Evolutionary conservation across 352 stramenopile genomes (phyloP).

Genomic region (Globisporangium perplexum): DNA sequence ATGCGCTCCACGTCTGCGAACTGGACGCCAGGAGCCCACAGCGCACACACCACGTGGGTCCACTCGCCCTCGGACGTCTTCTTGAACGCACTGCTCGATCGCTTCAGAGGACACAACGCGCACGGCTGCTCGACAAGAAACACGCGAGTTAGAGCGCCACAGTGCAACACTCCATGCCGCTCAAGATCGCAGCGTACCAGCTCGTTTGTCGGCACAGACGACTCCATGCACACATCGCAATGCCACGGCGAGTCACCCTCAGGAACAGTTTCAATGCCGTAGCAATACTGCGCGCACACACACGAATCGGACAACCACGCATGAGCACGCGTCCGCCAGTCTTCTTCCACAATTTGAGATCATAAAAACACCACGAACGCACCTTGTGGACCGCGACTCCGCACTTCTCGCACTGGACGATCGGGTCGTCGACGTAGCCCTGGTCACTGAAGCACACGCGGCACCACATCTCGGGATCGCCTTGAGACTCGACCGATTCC

Average conservation of each 20-base stretch:
- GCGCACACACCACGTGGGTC: slow-evolving; percentile 83
- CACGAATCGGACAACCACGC: background rate
- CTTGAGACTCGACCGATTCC: slow-evolving; percentile 41
- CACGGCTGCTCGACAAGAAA: slow-evolving; percentile 33
- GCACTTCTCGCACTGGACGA: slow-evolving; percentile 86
- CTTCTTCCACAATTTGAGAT: too few species aligned
- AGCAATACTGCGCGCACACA: slow-evolving; percentile 64
- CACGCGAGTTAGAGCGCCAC: background rate
- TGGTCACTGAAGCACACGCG: slow-evolving; percentile 87
- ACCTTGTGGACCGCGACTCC: slow-evolving; percentile 83
- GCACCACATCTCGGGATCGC: slow-evolving; percentile 86
- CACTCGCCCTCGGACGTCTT: slow-evolving; percentile 75
- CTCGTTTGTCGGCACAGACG: slow-evolving; percentile 31
- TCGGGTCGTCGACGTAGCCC: slow-evolving; percentile 82
- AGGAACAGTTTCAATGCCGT: slow-evolving; percentile 74
- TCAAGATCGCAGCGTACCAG: slow-evolving; percentile 25
- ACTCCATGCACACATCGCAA: slow-evolving; percentile 71
- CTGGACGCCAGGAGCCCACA: slow-evolving; percentile 82
- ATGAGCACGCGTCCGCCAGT: background rate
- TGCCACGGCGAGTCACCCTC: slow-evolving; percentile 83
- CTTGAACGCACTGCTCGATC: slow-evolving; percentile 71
- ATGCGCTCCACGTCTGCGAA: slow-evolving; percentile 84
- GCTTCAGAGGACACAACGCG: slow-evolving; percentile 71
- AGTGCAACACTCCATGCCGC: background rate
- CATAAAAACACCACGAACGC: slow-evolving; percentile 5